Evolutionary conservation across 768 basidiomycete genomes (phyloP).

Genomic region (Mycena rosella): DNA sequence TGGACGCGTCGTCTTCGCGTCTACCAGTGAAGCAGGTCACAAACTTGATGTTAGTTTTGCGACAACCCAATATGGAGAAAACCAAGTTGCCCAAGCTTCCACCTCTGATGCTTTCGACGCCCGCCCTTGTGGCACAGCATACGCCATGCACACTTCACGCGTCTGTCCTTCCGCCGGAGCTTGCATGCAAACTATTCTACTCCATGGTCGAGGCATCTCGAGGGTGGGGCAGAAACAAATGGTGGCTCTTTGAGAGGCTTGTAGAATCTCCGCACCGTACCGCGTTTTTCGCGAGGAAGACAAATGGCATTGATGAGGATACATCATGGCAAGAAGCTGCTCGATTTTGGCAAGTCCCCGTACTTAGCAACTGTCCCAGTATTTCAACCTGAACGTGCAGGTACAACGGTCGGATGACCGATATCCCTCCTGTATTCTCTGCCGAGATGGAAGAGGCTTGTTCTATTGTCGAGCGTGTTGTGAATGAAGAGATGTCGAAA

Average conservation of each 20-base stretch:
- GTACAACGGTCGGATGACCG: constrained; percentile 83
- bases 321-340: constrained; percentile 79
- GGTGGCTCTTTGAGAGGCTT: constrained; percentile 87
- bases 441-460: constrained; percentile 86
- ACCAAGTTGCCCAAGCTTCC: constrained; percentile 55
- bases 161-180: constrained; percentile 76
- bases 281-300: constrained; percentile 76
- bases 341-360: constrained; percentile 71
- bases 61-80: constrained; percentile 56
- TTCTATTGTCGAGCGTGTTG: constrained; percentile 72
- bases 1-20: constrained; percentile 25
- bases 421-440: constrained; percentile 69
- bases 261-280: constrained; percentile 91
- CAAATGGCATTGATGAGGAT: constrained; percentile 57
- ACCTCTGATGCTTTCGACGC: constrained; percentile 74
- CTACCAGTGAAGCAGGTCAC: constrained; percentile 51
- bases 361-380: constrained; percentile 1
- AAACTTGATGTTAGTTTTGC: constrained; percentile 70
- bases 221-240: constrained; percentile 79
- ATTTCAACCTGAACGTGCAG: constrained; percentile 51
- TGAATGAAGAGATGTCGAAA: constrained; percentile 77
- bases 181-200: constrained; percentile 83
- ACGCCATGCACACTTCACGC: constrained; percentile 83
- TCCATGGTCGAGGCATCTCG: constrained; percentile 73
- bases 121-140: constrained; percentile 74